Base-by-base conservation (phyloP, 2,329 filamentous ascomycete species). In the Orbilia blumenaviensis region DNA sequence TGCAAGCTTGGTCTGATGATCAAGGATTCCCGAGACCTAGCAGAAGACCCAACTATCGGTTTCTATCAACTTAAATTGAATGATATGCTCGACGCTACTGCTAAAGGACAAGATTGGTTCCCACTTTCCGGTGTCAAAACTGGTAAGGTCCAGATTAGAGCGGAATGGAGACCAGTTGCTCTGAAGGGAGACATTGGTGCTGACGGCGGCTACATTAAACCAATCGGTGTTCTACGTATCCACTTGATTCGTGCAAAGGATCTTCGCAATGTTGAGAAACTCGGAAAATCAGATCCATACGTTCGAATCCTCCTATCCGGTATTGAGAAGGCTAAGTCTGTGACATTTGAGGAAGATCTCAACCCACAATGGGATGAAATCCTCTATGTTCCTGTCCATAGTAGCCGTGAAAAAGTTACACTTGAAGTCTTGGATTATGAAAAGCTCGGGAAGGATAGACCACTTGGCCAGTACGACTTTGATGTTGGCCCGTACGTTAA, bases 351-450 rank as follows among this genome's bases (percentile, higher is more conserved):
- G 82, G 99, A 97, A 84, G 96, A 97, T 77, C 88, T 99, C 71
- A 93, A 96, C 82, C 95, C 95, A 1, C 91, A 95, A 63, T 99
- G 92, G 90, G 93, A 99, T 81, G 95, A 99, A 83, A 90, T 99
- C 23, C 88, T 97, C 21, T 99, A 99, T 81, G 87, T 99, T 0
- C 94, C 96, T 0, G 88, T 99, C 69, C 94, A 97, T 82, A 93
- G 90, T 5, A 81, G 88, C 12, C 90, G 92, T 32, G 95, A 99
- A 82, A 93, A 91, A 81, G 85, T 99, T 29, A 89, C 90, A 0
- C 84, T 99, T 16, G 95, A 99, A 83, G 93, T 98, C 78, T 97
- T 99, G 94, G 95, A 99, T 80, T 89, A 95, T 77, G 95, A 99
- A 83, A 94, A 90, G 79, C 87, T 98, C 81, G 92, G 92, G 80